These are phyloP conservation scores for Candida mesenterica DNA, from an alignment of 1,139 yeast species.

Conservation along the genomic window DNA sequence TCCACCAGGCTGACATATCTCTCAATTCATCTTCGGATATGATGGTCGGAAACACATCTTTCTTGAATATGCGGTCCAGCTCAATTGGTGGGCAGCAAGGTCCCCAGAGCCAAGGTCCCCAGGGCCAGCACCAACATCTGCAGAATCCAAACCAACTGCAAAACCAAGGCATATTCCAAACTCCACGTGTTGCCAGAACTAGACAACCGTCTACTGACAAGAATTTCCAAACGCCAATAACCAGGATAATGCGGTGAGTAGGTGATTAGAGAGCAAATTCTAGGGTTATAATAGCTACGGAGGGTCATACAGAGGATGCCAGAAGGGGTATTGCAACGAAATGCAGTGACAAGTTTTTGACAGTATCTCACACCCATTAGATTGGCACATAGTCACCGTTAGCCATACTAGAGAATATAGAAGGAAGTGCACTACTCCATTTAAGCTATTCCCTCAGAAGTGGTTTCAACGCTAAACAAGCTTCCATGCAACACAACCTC, in stretches of 20 bases:
- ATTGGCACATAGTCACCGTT: no score
- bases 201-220: slow-evolving; percentile 42
- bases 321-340: no score
- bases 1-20: slow-evolving; percentile 30
- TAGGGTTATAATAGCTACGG: no score
- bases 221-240: slow-evolving; percentile 42
- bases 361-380: no score
- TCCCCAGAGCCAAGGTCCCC: slow-evolving; percentile 12
- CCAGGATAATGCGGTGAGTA: slow-evolving; percentile 25
- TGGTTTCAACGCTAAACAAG: no score
- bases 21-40: slow-evolving; percentile 32
- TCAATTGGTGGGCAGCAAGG: slow-evolving; percentile 12
- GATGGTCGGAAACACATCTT: slow-evolving; percentile 28
- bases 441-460: no score
- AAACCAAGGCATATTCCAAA: slow-evolving; percentile 23
- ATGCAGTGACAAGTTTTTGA: no score
- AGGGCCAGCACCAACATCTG: slow-evolving; percentile 6
- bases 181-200: slow-evolving; percentile 40
- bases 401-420: no score
- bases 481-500: no score
- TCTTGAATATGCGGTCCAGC: slow-evolving; percentile 21
- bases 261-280: no score
- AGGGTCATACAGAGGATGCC: no score
- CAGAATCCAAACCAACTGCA: slow-evolving; percentile 9
- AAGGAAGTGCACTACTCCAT: no score